Base-by-base conservation (phyloP, 495 filamentous ascomycete genomes). In the Saxophila tyrrhenica region DNA sequence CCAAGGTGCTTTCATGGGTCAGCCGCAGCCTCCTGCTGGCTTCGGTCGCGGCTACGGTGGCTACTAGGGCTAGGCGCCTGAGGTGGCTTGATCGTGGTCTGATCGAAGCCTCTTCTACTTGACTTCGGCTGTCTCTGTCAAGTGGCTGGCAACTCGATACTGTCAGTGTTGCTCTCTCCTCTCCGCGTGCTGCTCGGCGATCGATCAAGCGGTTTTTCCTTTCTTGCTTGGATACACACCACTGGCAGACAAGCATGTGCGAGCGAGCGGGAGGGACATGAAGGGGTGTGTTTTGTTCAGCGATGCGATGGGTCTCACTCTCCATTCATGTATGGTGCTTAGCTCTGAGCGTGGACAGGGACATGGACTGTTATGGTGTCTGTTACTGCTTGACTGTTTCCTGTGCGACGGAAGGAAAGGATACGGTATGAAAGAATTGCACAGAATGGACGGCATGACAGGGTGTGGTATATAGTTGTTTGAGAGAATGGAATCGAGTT, bases 61-160 rank as follows among this genome's bases (percentile, higher is more conserved):
- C 17, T 70, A 70, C 58, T 65, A 70, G 42, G 68, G 67, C 52
- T 70, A 66, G 54, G 51, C 11, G 45, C 48, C 50, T 13, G 29
- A 35, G 29, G 29, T 35, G 7, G 13, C 5, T 13, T 35, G 7
- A 5, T 13, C n/a, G n/a, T n/a, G n/a, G n/a, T n/a, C n/a, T n/a
- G n/a, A n/a, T n/a, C n/a, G n/a, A n/a, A n/a, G n/a, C n/a, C n/a
- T n/a, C n/a, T n/a, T n/a, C n/a, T n/a, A n/a, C n/a, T n/a, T n/a
- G n/a, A n/a, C n/a, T n/a, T n/a, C n/a, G n/a, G n/a, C n/a, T n/a
- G n/a, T n/a, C n/a, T n/a, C n/a, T n/a, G n/a, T n/a, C n/a, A n/a
- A n/a, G n/a, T n/a, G n/a, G n/a, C n/a, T n/a, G n/a, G n/a, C n/a
- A n/a, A n/a, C n/a, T n/a, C n/a, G n/a, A n/a, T n/a, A n/a, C n/a